These are phyloP conservation scores for Suillus sp. DNA, from an alignment of 768 basidiomycete species.

Conservation along the genomic window DNA sequence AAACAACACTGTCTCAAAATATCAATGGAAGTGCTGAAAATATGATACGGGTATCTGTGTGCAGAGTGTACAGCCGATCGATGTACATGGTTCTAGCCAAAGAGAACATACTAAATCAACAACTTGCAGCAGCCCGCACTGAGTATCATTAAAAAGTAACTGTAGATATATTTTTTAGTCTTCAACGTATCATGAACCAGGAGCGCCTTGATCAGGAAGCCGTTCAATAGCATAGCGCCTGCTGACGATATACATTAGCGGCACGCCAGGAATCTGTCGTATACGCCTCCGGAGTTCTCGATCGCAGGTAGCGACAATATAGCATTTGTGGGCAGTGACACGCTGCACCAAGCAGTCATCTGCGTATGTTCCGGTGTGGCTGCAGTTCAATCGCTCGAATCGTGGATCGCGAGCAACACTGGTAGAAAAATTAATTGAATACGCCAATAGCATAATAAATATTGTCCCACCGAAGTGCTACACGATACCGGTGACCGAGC, in stretches of 20 bases:
- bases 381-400: slow-evolving; percentile 91
- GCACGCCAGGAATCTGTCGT: slow-evolving; percentile 90
- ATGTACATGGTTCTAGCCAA: not conserved
- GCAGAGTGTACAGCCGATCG: not conserved
- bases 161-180: not conserved
- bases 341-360: slow-evolving; percentile 98
- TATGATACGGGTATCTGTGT: not conserved
- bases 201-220: slow-evolving; percentile 90
- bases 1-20: not conserved
- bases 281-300: slow-evolving; percentile 89
- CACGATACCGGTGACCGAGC: slow-evolving; percentile 90
- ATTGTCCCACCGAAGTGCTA: slow-evolving; percentile 80
- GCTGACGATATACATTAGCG: slow-evolving; percentile 96
- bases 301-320: slow-evolving; percentile 97
- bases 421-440: slow-evolving; percentile 15
- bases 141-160: not conserved
- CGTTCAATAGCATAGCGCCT: slow-evolving; percentile 93
- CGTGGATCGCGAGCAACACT: slow-evolving; percentile 97
- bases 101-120: not conserved
- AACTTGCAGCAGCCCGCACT: not conserved
- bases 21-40: not conserved
- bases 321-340: slow-evolving; percentile 93
- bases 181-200: slow-evolving; percentile 40
- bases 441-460: not conserved
- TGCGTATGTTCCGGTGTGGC: slow-evolving; percentile 96